These are phyloP conservation scores for Penicillium sp. DNA, from an alignment of 2,329 filamentous ascomycete genomes.

Conservation along the genomic window DNA sequence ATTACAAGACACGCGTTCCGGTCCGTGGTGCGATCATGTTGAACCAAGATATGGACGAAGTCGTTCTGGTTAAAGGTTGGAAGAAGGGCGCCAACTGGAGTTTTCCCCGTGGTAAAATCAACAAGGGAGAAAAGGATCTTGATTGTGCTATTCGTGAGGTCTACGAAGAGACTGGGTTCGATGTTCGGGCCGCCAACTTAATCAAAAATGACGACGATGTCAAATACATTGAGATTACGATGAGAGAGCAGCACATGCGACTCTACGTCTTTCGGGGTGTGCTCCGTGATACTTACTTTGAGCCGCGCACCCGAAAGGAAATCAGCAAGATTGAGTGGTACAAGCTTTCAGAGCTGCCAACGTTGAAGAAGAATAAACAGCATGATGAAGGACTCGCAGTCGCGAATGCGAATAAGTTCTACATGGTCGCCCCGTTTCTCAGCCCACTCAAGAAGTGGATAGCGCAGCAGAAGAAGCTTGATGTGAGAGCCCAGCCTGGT, in stretches of 20 bases:
- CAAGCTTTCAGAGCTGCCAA: conserved; percentile 81
- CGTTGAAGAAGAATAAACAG: conserved; percentile 71
- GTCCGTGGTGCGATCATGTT: conserved; percentile 92
- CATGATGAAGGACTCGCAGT: conserved; percentile 57
- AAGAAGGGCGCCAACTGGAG: conserved; percentile 97
- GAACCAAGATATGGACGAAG: conserved; percentile 90
- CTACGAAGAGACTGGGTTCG: conserved; percentile 92
- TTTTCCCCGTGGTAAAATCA: conserved; percentile 95
- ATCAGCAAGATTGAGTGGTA: conserved; percentile 98
- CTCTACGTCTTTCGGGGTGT: conserved; percentile 90
- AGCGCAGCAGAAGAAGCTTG: conserved; percentile 73
- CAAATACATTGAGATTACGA: conserved; percentile 82
- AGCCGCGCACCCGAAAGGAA: conserved; percentile 89
- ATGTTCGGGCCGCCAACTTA: conserved; percentile 72
- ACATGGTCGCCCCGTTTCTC: conserved; percentile 95
- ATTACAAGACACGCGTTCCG: conserved; percentile 91
- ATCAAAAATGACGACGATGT: conserved; percentile 69
- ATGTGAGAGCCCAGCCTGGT: conserved; percentile 50
- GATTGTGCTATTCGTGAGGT: conserved; percentile 93
- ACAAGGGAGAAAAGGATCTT: conserved; percentile 91
- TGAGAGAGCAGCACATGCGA: conserved; percentile 88
- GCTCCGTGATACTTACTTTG: conserved; percentile 81
- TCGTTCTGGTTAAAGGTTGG: conserved; percentile 93
- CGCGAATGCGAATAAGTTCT: conserved; percentile 80
- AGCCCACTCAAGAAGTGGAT: conserved; percentile 87